Evolutionary conservation across 2,329 filamentous ascomycete genomes (phyloP), one percentile per base, ranked within the genome.

Genomic region (Aspergillus pseudoglaucus): DNA sequence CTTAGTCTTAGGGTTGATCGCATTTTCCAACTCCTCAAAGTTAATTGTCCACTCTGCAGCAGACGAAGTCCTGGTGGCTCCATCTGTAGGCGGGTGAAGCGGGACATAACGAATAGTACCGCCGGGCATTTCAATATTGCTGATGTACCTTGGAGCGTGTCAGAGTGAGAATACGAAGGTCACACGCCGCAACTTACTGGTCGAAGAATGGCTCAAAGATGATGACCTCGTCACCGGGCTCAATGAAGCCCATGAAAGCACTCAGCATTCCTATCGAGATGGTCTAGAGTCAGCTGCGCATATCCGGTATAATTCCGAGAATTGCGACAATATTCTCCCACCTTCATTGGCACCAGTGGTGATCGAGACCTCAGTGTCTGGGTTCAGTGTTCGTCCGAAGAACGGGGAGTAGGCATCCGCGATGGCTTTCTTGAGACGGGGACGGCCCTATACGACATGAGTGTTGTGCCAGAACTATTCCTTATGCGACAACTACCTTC

Each of bases 191-290:
- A 43, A 61, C 76, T 64, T 67, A 88, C 83, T 98, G 93, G 71
- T 98, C 93, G 66, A 97, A 98, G 73, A 96, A 98, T 9, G 93
- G 93, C 74, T 98, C 93, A 66, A 98, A 96, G 48, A 98, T 81
- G 57, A 98, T 96, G 56, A 96, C 93, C 69, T 98, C 93, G 64
- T 98, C 93, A 10, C 89, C 93, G 1, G 82, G 80, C 70, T 98
- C 93, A 49, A 98, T 83, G 60, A 98, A 98, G 2, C 81, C 93
- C 93, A 98, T 97, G 64, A 98, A 97, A 0, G 90, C 93, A 64
- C 88, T 91, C 55, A 98, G 77, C 89, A 97, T 97, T 60, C 88
- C 81, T 80, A 15, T 37, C 48, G 3, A 37, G 9, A 30, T 30
- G 10, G 1, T 10, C 7, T 20, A 7, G 18, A 38, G 22, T 39